These are phyloP conservation scores for Candida sonorensis DNA, from an alignment of 805 yeast genomes.

Conservation along the genomic window DNA sequence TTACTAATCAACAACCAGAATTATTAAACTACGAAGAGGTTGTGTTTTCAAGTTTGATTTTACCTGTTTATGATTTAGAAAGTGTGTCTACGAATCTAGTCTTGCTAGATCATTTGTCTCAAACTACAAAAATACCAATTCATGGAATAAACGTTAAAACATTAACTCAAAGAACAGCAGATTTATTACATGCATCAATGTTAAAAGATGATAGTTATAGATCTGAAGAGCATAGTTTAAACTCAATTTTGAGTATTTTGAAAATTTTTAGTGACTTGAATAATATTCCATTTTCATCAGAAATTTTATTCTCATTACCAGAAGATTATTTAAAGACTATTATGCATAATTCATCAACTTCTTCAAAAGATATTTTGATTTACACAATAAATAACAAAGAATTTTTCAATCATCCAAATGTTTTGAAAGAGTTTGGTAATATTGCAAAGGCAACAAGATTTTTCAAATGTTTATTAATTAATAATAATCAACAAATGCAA, in stretches of 20 bases:
- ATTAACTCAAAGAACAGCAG: constrained; percentile 62
- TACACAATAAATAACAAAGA: constrained; percentile 18
- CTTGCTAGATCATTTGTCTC: constrained; percentile 21
- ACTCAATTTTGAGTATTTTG: constrained; percentile 27
- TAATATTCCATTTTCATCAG: constrained; percentile 25
- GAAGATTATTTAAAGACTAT: constrained; percentile 19
- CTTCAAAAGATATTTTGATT: constrained; percentile 17
- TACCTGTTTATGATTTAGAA: constrained; percentile 22
- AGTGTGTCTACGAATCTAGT: constrained; percentile 25
- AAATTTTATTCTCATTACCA: constrained; percentile 24
- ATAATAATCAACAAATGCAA: constrained; percentile 18
- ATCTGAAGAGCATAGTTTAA: constrained; percentile 27
- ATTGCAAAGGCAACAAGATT: constrained; percentile 7
- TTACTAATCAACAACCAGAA: constrained; percentile 10
- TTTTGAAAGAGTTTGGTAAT: constrained; percentile 8
- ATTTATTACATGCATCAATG: constrained; percentile 58
- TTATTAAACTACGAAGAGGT: constrained; percentile 16
- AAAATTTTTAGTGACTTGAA: constrained; percentile 26
- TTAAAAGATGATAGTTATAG: constrained; percentile 13
- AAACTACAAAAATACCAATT: constrained; percentile 25
- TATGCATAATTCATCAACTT: constrained; percentile 13
- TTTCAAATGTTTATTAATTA: constrained; percentile 21
- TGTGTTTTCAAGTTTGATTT: constrained; percentile 16
- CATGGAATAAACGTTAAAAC: constrained; percentile 52
- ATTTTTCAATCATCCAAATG: constrained; percentile 8